Evolutionary conservation across 2,329 filamentous ascomycete species (phyloP).

Genomic region (Cladosporium sp.): DNA sequence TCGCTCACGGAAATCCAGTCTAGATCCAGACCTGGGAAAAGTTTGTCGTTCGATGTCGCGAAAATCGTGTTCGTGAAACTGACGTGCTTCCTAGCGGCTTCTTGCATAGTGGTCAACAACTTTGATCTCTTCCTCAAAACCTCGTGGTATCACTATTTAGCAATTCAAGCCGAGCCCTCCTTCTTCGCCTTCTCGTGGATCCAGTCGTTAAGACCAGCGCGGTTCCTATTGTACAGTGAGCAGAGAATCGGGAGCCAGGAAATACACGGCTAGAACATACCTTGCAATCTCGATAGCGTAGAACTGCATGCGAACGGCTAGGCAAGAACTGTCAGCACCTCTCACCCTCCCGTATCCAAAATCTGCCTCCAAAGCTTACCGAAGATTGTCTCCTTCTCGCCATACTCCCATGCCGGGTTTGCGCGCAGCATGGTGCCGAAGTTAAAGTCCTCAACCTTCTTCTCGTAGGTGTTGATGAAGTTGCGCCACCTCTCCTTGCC

Average conservation of each 20-base stretch:
- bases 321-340: neutral
- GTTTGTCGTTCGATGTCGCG: constrained; percentile 12
- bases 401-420: constrained; percentile 78
- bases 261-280: constrained; percentile 36
- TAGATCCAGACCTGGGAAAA: too few species aligned
- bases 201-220: constrained; percentile 91
- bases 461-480: constrained; percentile 92
- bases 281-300: constrained; percentile 74
- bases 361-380: constrained; percentile 48
- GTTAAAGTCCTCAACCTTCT: constrained; percentile 95
- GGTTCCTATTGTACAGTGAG: constrained; percentile 56
- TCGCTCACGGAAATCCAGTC: neutral
- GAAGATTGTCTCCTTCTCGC: constrained; percentile 85
- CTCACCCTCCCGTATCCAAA: neutral
- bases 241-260: neutral
- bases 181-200: constrained; percentile 77
- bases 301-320: constrained; percentile 73
- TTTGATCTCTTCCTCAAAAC: too few species aligned
- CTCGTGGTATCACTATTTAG: too few species aligned
- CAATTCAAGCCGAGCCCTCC: constrained; percentile 8
- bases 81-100: too few species aligned
- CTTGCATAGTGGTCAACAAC: too few species aligned
- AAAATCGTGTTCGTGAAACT: neutral
- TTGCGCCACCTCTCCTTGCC: constrained; percentile 94
- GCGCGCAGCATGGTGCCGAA: constrained; percentile 91